Evolutionary conservation across 805 yeast genomes (phyloP).

Genomic region (Maudiozyma turicensis): DNA sequence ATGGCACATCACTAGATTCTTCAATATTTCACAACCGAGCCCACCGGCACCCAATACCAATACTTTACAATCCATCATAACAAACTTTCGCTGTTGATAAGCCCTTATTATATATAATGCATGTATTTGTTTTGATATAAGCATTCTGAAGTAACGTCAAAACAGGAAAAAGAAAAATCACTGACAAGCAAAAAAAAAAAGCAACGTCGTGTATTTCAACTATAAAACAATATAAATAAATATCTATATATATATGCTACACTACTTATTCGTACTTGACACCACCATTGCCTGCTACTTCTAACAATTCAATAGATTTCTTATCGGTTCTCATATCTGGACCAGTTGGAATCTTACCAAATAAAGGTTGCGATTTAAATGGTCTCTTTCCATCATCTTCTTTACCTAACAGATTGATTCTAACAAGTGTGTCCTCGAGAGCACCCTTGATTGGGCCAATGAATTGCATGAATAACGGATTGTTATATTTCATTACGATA

Average conservation of each 20-base stretch:
- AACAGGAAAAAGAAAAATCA: neutral
- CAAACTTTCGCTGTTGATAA: neutral
- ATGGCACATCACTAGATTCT: conserved; percentile 56
- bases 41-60: conserved; percentile 91
- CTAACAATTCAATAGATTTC: conserved; percentile 76
- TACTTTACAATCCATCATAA: conserved; percentile 33
- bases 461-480: conserved; percentile 92
- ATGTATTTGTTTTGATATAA: no score
- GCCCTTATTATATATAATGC: no score
- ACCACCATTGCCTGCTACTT: conserved; percentile 79
- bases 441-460: conserved; percentile 85
- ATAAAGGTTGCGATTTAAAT: conserved; percentile 77
- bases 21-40: conserved; percentile 82
- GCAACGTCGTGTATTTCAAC: no score
- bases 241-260: neutral
- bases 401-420: conserved; percentile 78
- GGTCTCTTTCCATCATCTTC: conserved; percentile 92
- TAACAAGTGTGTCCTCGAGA: conserved; percentile 79
- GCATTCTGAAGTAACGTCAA: no score
- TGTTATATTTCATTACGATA: conserved; percentile 91
- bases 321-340: conserved; percentile 68
- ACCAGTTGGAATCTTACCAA: conserved; percentile 41
- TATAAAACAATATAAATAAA: no score
- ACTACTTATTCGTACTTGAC: neutral
- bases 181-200: no score